These are phyloP conservation scores for Taiozyma sp. DNA, from an alignment of 1,139 yeast species.

Conservation along the genomic window DNA sequence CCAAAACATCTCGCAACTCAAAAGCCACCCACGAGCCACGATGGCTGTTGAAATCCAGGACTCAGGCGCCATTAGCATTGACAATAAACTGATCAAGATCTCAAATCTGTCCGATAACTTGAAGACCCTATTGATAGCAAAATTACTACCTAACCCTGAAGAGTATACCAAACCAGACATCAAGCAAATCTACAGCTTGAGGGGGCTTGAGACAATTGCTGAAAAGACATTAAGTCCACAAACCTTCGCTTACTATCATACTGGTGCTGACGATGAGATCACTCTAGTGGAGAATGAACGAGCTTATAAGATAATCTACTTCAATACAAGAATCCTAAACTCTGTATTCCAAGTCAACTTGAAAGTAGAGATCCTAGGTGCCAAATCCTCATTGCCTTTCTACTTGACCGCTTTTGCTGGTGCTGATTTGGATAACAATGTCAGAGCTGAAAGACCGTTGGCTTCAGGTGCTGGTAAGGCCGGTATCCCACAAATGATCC, in stretches of 20 bases:
- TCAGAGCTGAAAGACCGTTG: slow-evolving; percentile 49
- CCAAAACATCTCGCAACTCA: too few relatives aligned
- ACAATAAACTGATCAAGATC: neutral
- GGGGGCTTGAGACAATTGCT: slow-evolving; percentile 31
- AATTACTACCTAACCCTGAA: neutral
- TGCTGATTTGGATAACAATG: slow-evolving; percentile 35
- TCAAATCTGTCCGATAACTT: slow-evolving; percentile 1
- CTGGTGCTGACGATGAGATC: slow-evolving; percentile 80
- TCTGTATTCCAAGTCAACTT: slow-evolving; percentile 47
- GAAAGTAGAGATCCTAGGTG: slow-evolving; percentile 41
- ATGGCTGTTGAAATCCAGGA: slow-evolving; percentile 1
- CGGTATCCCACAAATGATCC: slow-evolving; percentile 51
- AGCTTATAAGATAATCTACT: slow-evolving; percentile 69
- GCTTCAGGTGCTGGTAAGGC: slow-evolving; percentile 46
- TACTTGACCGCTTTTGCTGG: slow-evolving; percentile 61
- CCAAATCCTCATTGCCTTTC: slow-evolving; percentile 41
- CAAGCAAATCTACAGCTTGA: neutral
- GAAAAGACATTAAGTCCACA: slow-evolving; percentile 54
- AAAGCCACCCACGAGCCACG: too few relatives aligned
- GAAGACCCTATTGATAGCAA: neutral
- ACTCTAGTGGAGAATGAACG: slow-evolving; percentile 72
- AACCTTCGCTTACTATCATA: slow-evolving; percentile 79
- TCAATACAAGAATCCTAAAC: slow-evolving; percentile 63
- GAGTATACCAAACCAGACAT: slow-evolving; percentile 1
- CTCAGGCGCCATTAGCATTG: neutral